phyloP scores from a whole-genome alignment of 2,329 filamentous ascomycete species.

The Neonectria coccinea region DNA sequence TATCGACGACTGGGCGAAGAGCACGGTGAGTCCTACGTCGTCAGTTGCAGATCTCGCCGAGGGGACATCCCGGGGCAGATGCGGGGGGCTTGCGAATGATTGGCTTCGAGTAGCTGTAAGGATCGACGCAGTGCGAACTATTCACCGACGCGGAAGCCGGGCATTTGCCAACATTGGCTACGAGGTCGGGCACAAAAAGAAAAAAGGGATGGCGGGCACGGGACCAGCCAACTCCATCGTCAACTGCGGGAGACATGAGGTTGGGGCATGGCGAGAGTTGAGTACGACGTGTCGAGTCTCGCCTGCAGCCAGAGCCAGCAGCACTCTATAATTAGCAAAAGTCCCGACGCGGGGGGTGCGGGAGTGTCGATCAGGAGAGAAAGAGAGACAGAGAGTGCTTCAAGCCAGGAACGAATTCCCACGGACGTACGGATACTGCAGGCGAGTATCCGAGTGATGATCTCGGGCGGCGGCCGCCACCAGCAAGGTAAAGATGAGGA shows the following conservation, averaged over 20 bases:
- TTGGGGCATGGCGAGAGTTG: conserved; percentile 29
- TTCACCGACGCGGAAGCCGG: background rate
- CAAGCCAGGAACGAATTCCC: conserved; percentile 1
- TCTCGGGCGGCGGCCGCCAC: conserved; percentile 6
- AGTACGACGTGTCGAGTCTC: conserved; percentile 33
- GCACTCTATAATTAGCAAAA: conserved; percentile 40
- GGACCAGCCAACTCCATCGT: background rate
- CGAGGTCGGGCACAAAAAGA: background rate
- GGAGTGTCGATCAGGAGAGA: conserved; percentile 10
- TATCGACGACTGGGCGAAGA: conserved; percentile 10
- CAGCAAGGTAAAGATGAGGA: conserved; percentile 10
- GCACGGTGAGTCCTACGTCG: conserved; percentile 1
- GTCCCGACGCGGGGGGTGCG: conserved; percentile 29
- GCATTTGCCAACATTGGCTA: conserved; percentile 3
- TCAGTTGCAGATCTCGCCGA: conserved; percentile 4
- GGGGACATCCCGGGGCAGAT: conserved; percentile 11
- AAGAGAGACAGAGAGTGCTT: conserved; percentile 1
- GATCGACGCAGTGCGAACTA: conserved; percentile 12
- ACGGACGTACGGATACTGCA: background rate
- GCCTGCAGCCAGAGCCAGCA: conserved; percentile 4
- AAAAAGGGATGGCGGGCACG: conserved; percentile 4
- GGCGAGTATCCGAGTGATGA: background rate
- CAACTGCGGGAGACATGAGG: conserved; percentile 8
- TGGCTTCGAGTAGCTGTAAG: conserved; percentile 12
- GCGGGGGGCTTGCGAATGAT: conserved; percentile 11